These are phyloP conservation scores for Nepenthes gracilis DNA, from an alignment of 148 eudicot genomes.

Conservation along the genomic window DNA sequence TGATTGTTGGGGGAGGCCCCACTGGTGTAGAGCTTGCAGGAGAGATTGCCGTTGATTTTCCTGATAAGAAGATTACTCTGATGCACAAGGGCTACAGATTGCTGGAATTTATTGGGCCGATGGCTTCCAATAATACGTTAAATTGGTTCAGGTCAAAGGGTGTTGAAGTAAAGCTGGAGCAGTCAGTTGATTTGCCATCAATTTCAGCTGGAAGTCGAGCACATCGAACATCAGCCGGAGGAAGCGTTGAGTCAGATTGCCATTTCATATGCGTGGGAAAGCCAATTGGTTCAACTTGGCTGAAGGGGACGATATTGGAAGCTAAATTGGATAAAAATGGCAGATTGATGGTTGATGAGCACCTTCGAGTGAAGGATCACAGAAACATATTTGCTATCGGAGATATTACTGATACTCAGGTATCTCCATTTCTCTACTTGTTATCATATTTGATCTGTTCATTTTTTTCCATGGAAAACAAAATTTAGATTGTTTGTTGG, in stretches of 20 bases:
- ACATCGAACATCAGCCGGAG: constrained; percentile 34
- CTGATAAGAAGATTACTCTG: constrained; percentile 43
- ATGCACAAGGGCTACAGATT: constrained; percentile 42
- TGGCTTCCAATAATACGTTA: constrained; percentile 43
- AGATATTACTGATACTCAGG: constrained; percentile 42
- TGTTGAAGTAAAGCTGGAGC: constrained; percentile 42
- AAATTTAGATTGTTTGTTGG: too few relatives aligned
- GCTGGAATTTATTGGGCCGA: constrained; percentile 44
- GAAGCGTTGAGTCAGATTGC: constrained; percentile 37
- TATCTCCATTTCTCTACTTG: not conserved
- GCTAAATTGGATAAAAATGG: constrained; percentile 29
- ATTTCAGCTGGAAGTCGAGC: constrained; percentile 19
- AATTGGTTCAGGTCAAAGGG: constrained; percentile 39
- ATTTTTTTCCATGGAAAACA: not conserved
- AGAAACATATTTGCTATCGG: constrained; percentile 46
- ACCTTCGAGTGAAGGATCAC: constrained; percentile 36
- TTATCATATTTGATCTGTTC: not conserved
- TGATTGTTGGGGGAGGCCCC: constrained; percentile 62
- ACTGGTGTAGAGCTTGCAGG: constrained; percentile 61
- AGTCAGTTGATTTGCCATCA: constrained; percentile 25
- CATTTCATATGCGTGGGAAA: constrained; percentile 40
- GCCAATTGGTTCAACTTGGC: constrained; percentile 38
- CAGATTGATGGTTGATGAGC: constrained; percentile 34
- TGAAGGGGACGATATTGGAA: constrained; percentile 27
- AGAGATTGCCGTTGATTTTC: constrained; percentile 42